These are phyloP conservation scores for Calonectria pseudoturangicola DNA, from an alignment of 2,329 filamentous ascomycete genomes.

Conservation along the genomic window DNA sequence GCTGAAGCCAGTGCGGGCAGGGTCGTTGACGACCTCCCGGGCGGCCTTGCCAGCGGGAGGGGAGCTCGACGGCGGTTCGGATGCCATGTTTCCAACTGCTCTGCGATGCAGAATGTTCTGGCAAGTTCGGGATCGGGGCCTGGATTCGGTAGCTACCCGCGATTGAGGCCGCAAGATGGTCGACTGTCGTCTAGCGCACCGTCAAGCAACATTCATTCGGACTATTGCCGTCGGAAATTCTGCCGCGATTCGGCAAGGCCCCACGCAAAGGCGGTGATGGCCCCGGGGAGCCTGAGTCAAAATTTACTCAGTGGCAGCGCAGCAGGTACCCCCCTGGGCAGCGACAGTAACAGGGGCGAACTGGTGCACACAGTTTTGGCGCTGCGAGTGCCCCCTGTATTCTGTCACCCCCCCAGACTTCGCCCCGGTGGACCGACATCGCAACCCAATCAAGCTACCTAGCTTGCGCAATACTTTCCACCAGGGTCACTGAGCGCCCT, in stretches of 20 bases:
- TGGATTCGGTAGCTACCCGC: not conserved
- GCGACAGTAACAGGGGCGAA: not conserved
- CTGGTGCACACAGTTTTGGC: not conserved
- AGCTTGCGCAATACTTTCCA: slow-evolving; percentile 43
- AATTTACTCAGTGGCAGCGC: slow-evolving; percentile 15
- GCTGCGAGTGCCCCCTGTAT: not conserved
- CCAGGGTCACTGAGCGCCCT: slow-evolving; percentile 42
- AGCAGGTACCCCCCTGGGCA: not conserved
- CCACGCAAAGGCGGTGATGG: slow-evolving; percentile 47
- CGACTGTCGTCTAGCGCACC: slow-evolving; percentile 22
- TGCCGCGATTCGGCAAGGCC: slow-evolving; percentile 34
- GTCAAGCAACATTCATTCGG: not conserved
- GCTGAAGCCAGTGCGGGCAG: slow-evolving; percentile 77
- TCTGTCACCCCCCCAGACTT: not conserved
- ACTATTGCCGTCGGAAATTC: slow-evolving; percentile 35
- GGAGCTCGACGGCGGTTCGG: slow-evolving; percentile 42
- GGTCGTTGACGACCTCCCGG: slow-evolving; percentile 73
- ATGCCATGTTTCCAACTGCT: slow-evolving; percentile 44
- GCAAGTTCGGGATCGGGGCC: not conserved
- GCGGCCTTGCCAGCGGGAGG: slow-evolving; percentile 43
- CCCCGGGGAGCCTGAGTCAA: slow-evolving; percentile 15
- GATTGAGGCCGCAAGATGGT: slow-evolving; percentile 13
- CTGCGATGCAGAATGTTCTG: not conserved
- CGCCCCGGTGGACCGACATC: slow-evolving; percentile 43
- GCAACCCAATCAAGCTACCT: slow-evolving; percentile 52